Conservation (phyloP, 1,284 basidiomycete species). For the Puccinia polysora region DNA sequence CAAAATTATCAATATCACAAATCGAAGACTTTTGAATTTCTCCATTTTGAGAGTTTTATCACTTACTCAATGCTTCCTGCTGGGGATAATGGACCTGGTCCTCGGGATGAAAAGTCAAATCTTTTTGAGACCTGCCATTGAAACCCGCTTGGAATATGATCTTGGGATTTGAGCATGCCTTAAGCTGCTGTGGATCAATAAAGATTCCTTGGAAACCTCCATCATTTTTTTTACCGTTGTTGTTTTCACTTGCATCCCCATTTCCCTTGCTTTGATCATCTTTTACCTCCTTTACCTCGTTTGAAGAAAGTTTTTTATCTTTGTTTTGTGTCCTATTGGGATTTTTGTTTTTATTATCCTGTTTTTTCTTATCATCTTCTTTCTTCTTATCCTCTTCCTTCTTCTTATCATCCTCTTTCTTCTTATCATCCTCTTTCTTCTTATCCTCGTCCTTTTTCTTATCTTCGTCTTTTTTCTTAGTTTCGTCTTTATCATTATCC, state of each 20-base stretch:
- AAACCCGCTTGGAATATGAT: constrained; percentile 9
- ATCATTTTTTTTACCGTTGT: too few relatives aligned
- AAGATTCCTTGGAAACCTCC: not conserved
- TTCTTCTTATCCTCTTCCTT: too few relatives aligned
- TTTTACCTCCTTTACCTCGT: too few relatives aligned
- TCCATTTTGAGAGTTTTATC: too few relatives aligned
- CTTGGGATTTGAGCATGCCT: constrained; percentile 8
- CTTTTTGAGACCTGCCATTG: not conserved
- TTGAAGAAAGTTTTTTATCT: too few relatives aligned
- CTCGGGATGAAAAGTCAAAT: not conserved
- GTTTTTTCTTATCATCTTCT: too few relatives aligned
- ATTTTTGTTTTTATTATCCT: too few relatives aligned
- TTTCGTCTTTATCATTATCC: not conserved
- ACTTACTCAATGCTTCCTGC: not conserved
- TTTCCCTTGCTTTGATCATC: not conserved
- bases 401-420: too few relatives aligned
- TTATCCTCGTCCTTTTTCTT: not conserved
- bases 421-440: not conserved
- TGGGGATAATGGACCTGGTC: not conserved
- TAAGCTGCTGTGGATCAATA: not conserved
- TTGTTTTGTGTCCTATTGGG: too few relatives aligned
- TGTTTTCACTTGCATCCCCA: not conserved
- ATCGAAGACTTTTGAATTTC: not conserved
- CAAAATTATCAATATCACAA: not conserved
- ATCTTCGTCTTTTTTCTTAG: not conserved